Conservation (phyloP, 2,329 filamentous ascomycete genomes). For the Cladosporium sp. region DNA sequence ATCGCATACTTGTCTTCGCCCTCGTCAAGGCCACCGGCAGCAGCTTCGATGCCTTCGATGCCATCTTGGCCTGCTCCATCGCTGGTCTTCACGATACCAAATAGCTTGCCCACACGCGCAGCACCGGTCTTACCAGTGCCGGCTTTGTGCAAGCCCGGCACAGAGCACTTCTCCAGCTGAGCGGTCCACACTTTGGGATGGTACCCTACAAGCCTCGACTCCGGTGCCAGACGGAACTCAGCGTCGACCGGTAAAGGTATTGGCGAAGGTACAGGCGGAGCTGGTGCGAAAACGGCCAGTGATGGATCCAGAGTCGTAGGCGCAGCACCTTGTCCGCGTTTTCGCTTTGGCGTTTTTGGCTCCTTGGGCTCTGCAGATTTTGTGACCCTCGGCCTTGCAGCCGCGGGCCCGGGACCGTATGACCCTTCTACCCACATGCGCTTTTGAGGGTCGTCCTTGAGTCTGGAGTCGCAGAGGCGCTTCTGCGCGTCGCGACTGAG, state of each 20-base stretch:
- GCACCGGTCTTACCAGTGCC: slow-evolving; percentile 63
- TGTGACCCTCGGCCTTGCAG: slow-evolving; percentile 35
- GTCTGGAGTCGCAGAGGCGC: slow-evolving; percentile 67
- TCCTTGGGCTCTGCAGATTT: slow-evolving; percentile 13
- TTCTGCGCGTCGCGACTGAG: slow-evolving; percentile 78
- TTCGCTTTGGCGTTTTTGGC: slow-evolving; percentile 12
- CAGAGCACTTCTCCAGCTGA: slow-evolving; percentile 58
- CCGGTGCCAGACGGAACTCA: slow-evolving; percentile 68
- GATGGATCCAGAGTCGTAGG: slow-evolving; percentile 52
- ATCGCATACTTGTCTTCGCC: slow-evolving; percentile 65
- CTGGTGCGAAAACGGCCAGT: slow-evolving; percentile 19
- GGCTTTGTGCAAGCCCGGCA: slow-evolving; percentile 64
- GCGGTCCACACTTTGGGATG: slow-evolving; percentile 63
- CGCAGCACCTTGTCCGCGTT: neutral
- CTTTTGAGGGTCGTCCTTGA: slow-evolving; percentile 54
- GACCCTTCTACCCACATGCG: slow-evolving; percentile 39
- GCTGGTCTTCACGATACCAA: slow-evolving; percentile 63
- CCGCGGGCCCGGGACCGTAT: slow-evolving; percentile 46
- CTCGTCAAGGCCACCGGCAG: slow-evolving; percentile 43
- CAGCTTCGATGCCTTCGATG: slow-evolving; percentile 12
- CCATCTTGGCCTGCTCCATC: neutral
- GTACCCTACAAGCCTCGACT: slow-evolving; percentile 57
- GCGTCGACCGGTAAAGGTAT: slow-evolving; percentile 53
- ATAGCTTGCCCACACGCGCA: slow-evolving; percentile 59
- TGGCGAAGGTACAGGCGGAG: slow-evolving; percentile 12